Evolutionary conservation across 192 early-diverging fungal species (phyloP).

Genomic region (Coemansia sp.): DNA sequence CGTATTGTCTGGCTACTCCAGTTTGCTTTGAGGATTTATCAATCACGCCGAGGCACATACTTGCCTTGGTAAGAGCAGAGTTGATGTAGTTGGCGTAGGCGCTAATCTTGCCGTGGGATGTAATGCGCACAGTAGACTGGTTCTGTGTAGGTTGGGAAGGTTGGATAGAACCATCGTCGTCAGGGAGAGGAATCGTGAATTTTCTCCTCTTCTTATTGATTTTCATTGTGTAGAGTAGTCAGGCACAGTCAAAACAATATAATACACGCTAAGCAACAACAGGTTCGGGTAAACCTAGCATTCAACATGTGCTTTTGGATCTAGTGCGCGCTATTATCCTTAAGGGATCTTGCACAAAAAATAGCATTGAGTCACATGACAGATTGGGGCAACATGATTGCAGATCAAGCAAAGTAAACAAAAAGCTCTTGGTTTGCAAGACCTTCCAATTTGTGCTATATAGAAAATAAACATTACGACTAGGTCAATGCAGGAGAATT

Average conservation of each 20-base stretch:
- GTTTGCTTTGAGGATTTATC: background rate
- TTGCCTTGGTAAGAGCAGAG: constrained; percentile 10
- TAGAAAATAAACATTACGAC: background rate
- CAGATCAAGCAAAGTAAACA: background rate
- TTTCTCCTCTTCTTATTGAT: background rate
- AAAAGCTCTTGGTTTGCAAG: background rate
- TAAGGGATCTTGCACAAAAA: background rate
- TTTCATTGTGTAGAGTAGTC: background rate
- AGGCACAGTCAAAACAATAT: background rate
- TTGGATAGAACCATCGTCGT: background rate
- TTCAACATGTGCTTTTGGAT: background rate
- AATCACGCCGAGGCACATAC: background rate
- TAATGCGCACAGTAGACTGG: constrained; percentile 36
- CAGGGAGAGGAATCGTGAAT: background rate
- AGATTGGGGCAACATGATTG: background rate
- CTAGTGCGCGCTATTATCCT: background rate
- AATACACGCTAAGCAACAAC: background rate
- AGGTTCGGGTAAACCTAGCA: background rate
- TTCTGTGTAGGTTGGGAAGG: background rate
- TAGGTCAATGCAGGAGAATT: background rate
- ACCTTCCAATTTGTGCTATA: background rate
- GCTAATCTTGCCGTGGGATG: constrained; percentile 39
- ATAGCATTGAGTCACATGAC: background rate
- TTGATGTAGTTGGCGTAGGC: constrained; percentile 26
- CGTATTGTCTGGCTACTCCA: too few species aligned